A percentile compares a stretch with the other conserved stretches of the same genome.
phyloP scores from a whole-genome alignment of 495 filamentous ascomycete species.

The Cercophora samala region DNA sequence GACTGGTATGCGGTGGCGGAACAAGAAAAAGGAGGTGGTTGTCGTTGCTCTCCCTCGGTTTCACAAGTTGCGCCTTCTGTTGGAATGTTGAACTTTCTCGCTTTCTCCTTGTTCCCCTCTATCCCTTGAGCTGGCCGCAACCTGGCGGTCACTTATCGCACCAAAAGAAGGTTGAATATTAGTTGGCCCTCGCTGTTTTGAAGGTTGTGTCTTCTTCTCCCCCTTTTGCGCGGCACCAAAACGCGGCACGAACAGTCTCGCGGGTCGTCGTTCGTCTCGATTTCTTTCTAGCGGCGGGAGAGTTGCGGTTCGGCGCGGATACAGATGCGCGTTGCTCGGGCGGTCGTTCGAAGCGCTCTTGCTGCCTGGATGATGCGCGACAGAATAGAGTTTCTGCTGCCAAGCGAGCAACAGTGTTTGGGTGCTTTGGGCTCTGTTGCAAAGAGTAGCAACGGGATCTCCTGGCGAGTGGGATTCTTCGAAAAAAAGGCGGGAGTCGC shows the following conservation, averaged over 20 bases:
- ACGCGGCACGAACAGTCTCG: slow-evolving; percentile 2
- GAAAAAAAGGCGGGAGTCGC: slow-evolving; percentile 24
- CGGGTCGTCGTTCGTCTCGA: slow-evolving; percentile 5
- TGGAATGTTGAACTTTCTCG: slow-evolving; percentile 11
- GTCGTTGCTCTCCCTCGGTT: neutral
- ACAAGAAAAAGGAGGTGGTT: neutral
- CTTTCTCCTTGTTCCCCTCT: slow-evolving; percentile 1
- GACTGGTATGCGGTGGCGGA: slow-evolving; percentile 5
- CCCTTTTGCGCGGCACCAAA: neutral
- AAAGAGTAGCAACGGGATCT: slow-evolving; percentile 9
- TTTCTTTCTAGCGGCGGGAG: slow-evolving; percentile 1
- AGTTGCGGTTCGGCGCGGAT: slow-evolving; percentile 7
- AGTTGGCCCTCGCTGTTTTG: slow-evolving; percentile 16
- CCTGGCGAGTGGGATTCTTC: slow-evolving; percentile 20
- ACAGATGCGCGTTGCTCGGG: slow-evolving; percentile 6
- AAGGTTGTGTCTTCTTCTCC: slow-evolving; percentile 11
- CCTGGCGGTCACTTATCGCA: slow-evolving; percentile 14
- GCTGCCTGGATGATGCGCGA: neutral
- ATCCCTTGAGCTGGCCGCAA: slow-evolving; percentile 7
- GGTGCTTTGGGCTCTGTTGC: slow-evolving; percentile 19
- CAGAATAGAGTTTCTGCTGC: slow-evolving; percentile 3
- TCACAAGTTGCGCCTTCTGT: neutral
- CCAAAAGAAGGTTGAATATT: slow-evolving; percentile 9
- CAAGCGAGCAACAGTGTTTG: slow-evolving; percentile 13
- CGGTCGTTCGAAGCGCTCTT: neutral